These are phyloP conservation scores for Sporopachydermia lactativora DNA, from an alignment of 805 yeast genomes.

Conservation along the genomic window DNA sequence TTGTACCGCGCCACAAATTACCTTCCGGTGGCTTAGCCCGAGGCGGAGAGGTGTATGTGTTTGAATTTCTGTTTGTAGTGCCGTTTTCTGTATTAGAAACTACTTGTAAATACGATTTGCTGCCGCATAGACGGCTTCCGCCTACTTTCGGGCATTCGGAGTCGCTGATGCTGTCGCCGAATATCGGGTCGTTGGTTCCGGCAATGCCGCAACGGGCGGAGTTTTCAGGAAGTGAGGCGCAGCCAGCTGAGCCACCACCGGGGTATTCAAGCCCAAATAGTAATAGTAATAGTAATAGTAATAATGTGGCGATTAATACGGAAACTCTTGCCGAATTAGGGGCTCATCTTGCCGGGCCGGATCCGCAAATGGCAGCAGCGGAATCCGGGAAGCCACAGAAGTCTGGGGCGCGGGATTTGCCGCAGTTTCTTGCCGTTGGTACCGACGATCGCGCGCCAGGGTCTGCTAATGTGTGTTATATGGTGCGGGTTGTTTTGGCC, in stretches of 20 bases:
- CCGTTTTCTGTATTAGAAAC: slow-evolving; percentile 1
- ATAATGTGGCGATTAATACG: too few species aligned
- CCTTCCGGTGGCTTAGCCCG: not conserved
- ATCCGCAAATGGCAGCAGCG: too few species aligned
- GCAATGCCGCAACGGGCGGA: not conserved
- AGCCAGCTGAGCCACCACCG: too few species aligned
- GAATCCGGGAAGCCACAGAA: too few species aligned
- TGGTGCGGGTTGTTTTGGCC: not conserved
- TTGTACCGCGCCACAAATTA: not conserved
- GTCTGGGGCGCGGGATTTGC: too few species aligned
- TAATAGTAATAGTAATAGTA: too few species aligned
- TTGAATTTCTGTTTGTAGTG: not conserved
- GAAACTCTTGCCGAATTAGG: too few species aligned
- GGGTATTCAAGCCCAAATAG: too few species aligned
- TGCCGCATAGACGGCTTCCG: not conserved
- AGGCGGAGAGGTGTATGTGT: not conserved
- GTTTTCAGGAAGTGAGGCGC: not conserved
- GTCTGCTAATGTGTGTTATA: not conserved
- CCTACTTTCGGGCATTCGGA: not conserved
- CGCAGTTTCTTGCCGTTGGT: not conserved
- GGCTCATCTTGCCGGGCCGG: too few species aligned
- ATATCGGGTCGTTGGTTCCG: not conserved
- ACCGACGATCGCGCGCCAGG: not conserved
- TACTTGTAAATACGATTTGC: not conserved
- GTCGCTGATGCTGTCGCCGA: not conserved